phyloP scores from a whole-genome alignment of 2,329 filamentous ascomycete species.

The Aspergillus intermedius region DNA sequence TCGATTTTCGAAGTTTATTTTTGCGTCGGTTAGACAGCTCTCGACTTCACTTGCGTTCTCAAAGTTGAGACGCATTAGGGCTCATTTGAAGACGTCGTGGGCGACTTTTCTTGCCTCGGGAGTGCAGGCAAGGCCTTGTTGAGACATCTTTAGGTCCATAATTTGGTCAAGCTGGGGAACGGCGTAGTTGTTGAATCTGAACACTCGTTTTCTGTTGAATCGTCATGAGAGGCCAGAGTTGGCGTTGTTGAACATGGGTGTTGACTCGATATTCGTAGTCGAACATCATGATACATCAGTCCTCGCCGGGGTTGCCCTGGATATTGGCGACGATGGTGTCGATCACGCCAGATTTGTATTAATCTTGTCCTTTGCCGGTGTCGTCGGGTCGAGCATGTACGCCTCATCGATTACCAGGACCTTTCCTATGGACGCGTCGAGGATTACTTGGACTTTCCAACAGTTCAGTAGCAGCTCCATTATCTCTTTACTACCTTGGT shows the following conservation, averaged over 20 bases:
- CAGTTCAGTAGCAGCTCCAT: not conserved
- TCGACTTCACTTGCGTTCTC: constrained; percentile 4
- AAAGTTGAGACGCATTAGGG: constrained; percentile 2
- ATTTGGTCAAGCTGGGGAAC: not conserved
- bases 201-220: constrained; percentile 1
- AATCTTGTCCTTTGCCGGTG: not conserved
- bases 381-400: not conserved
- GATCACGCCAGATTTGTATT: not conserved
- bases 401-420: not conserved
- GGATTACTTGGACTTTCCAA: not conserved
- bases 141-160: not conserved
- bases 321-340: not conserved
- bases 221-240: constrained; percentile 6
- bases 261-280: constrained; percentile 4
- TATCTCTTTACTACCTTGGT: too few species aligned
- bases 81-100: not conserved
- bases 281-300: constrained; percentile 2
- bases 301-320: not conserved
- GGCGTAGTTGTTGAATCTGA: not conserved
- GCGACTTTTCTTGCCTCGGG: not conserved
- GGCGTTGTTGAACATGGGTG: constrained; percentile 10
- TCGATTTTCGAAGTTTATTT: not conserved
- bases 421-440: not conserved
- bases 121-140: not conserved
- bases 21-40: not conserved